These are phyloP conservation scores for Chlorella sp. DNA, from an alignment of 139 green algal genomes.

Conservation along the genomic window DNA sequence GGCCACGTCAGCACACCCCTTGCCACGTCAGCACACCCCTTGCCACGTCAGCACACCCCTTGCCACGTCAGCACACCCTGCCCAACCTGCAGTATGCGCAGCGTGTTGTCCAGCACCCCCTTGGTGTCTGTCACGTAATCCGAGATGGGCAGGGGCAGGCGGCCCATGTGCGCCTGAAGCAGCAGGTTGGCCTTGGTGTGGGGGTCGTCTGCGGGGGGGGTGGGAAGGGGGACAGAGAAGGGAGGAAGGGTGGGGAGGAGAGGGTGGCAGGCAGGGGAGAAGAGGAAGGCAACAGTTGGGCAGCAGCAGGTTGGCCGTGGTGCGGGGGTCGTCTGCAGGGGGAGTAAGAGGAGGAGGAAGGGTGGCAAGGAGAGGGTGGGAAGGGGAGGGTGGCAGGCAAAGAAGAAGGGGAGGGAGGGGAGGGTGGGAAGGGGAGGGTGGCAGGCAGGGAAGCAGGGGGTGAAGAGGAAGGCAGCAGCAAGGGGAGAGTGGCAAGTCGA, in stretches of 20 bases:
- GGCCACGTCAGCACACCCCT: neutral
- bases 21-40: neutral
- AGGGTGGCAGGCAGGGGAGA: neutral
- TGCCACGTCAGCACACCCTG: neutral
- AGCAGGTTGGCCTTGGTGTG: slow-evolving; percentile 97
- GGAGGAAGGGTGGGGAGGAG: neutral
- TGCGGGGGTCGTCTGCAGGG: neutral
- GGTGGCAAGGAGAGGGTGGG: no score
- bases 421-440: no score
- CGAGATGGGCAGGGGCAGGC: slow-evolving; percentile 83
- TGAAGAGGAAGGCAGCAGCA: no score
- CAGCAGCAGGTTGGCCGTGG: neutral
- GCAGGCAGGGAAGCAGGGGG: no score
- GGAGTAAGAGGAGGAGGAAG: neutral
- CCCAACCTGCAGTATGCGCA: slow-evolving; percentile 84
- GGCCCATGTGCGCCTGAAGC: slow-evolving; percentile 92
- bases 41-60: no score
- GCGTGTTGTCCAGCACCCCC: slow-evolving; percentile 89
- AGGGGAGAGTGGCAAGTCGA: no score
- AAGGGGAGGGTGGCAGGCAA: no score
- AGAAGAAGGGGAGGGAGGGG: no score
- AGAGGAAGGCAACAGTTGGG: neutral
- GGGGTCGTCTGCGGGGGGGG: slow-evolving; percentile 78
- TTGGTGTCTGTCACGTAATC: slow-evolving; percentile 98
- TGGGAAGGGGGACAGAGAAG: neutral